These are phyloP conservation scores for Cystobasidium tubakii DNA, from an alignment of 768 basidiomycete species.

Conservation along the genomic window DNA sequence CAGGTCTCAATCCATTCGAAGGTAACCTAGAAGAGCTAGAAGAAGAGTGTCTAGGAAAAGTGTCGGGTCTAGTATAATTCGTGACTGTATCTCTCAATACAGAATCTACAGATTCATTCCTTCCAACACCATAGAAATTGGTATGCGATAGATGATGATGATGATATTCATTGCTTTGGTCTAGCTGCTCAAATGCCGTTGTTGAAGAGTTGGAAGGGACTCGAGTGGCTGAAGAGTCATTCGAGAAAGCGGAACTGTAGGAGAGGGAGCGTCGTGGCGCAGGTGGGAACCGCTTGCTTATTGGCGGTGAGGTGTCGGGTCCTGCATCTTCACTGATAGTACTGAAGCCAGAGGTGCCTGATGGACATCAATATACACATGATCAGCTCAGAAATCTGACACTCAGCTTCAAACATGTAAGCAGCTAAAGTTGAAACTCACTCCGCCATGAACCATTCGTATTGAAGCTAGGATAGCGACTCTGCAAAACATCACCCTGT, in stretches of 20 bases:
- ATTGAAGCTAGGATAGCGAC: background rate
- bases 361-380: too few relatives aligned
- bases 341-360: constrained; percentile 17
- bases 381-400: too few relatives aligned
- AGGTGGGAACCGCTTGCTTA: background rate
- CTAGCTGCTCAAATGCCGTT: constrained; percentile 29
- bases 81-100: constrained; percentile 34
- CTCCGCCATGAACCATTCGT: constrained; percentile 8
- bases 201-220: constrained; percentile 38
- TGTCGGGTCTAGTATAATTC: constrained; percentile 2
- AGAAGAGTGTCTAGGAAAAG: background rate
- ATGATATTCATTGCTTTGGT: constrained; percentile 16
- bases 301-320: background rate
- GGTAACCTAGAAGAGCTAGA: background rate
- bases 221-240: background rate
- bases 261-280: constrained; percentile 2
- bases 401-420: background rate
- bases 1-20: background rate
- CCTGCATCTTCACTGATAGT: constrained; percentile 25
- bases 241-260: background rate
- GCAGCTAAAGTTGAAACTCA: background rate
- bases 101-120: constrained; percentile 46
- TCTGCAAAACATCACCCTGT: constrained; percentile 9
- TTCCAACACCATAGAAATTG: constrained; percentile 40
- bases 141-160: background rate